These are phyloP conservation scores for Glarea lozoyensis DNA, from an alignment of 495 filamentous ascomycete species.

Conservation along the genomic window DNA sequence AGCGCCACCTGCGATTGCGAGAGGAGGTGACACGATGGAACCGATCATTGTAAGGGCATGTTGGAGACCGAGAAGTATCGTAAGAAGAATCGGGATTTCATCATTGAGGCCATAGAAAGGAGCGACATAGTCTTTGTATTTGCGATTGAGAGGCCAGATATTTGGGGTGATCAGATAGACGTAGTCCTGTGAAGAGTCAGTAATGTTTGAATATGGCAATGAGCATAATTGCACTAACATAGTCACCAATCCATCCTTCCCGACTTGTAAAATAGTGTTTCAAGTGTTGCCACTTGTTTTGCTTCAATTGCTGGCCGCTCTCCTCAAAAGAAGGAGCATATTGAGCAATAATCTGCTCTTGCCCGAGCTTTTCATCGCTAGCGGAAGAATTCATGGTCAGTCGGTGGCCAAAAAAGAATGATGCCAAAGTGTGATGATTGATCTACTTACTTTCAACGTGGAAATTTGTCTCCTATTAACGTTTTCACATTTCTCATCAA, in stretches of 20 bases:
- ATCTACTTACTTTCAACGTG: background rate
- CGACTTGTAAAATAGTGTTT: conserved; percentile 25
- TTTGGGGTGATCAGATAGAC: conserved; percentile 32
- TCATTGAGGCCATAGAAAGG: conserved; percentile 33
- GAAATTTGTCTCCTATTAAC: background rate
- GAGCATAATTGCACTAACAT: conserved; percentile 23
- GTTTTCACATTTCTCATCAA: background rate
- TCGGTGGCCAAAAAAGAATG: background rate
- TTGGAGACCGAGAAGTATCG: conserved; percentile 28
- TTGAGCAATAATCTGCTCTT: conserved; percentile 7
- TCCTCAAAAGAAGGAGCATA: conserved; percentile 10
- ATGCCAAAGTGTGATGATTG: background rate
- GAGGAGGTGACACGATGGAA: conserved; percentile 29
- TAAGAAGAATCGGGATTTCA: conserved; percentile 27
- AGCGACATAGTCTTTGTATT: conserved; percentile 28
- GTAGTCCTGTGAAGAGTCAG: conserved; percentile 23
- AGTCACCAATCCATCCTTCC: conserved; percentile 28
- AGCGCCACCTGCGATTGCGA: conserved; percentile 29
- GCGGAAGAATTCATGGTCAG: conserved; percentile 14
- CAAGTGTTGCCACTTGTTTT: conserved; percentile 24
- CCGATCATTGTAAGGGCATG: conserved; percentile 28
- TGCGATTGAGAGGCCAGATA: conserved; percentile 28
- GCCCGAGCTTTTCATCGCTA: conserved; percentile 11
- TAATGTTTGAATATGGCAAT: background rate
- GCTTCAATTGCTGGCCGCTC: background rate